Evolutionary conservation across 495 filamentous ascomycete genomes (phyloP).

Genomic region (Xylaria bambusicola): DNA sequence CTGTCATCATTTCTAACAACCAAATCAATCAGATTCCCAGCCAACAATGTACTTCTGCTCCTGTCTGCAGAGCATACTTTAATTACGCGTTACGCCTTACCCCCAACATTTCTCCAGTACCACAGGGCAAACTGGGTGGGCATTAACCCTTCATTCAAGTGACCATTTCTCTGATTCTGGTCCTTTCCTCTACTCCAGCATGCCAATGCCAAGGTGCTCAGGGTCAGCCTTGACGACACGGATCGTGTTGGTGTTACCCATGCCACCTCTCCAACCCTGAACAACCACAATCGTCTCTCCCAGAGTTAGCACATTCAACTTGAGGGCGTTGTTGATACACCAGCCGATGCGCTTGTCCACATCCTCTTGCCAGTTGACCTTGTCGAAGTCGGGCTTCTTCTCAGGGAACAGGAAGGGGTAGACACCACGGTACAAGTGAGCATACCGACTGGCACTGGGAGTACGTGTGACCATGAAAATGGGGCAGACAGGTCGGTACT

Average conservation of each 20-base stretch:
- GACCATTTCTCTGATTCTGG: neutral
- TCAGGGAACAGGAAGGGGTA: slow-evolving; percentile 96
- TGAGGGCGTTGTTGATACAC: slow-evolving; percentile 82
- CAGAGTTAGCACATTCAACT: slow-evolving; percentile 77
- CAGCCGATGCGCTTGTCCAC: slow-evolving; percentile 95
- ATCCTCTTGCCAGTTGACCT: slow-evolving; percentile 95
- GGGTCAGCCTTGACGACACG: slow-evolving; percentile 60
- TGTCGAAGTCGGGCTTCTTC: slow-evolving; percentile 87
- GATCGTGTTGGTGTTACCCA: slow-evolving; percentile 95
- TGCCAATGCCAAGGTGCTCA: slow-evolving; percentile 47
- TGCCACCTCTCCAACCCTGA: slow-evolving; percentile 95
- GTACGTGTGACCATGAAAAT: slow-evolving; percentile 98
- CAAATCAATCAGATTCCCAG: neutral
- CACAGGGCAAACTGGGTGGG: neutral
- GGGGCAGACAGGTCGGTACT: slow-evolving; percentile 97
- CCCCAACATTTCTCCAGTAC: neutral
- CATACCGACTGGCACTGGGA: slow-evolving; percentile 78
- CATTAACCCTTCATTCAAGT: neutral
- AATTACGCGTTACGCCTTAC: slow-evolving; percentile 16
- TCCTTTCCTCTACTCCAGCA: slow-evolving; percentile 10
- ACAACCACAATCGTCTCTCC: slow-evolving; percentile 90
- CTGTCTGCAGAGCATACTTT: neutral
- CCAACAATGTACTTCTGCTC: neutral
- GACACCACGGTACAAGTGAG: slow-evolving; percentile 94
- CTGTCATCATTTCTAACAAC: neutral